Evolutionary conservation across 2,329 filamentous ascomycete species (phyloP), one percentile per base, ranked within the genome.

Genomic region (Chrysosporium queenslandicum): DNA sequence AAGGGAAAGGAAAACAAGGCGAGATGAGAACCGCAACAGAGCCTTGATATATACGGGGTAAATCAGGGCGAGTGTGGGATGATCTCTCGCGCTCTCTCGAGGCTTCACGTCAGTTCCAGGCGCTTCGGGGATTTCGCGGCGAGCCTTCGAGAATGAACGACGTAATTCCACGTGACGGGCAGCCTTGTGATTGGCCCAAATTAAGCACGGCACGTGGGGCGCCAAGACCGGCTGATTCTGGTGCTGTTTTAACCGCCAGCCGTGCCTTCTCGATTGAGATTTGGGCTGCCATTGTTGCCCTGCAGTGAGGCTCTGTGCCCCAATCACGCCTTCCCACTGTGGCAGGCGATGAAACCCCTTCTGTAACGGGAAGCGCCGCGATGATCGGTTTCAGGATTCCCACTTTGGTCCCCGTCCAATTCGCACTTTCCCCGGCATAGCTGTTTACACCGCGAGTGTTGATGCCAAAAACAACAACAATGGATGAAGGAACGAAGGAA

Each of bases 131-230:
- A 53, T 16, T 21, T 40, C 18, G 8, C 43, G 21, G 43, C 18
- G 45, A 29, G 32, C 5, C 14, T 41, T 41, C 50, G 21, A 41
- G 50, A 48, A 42, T 42, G 20, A 37, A 36, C 50, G 32, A 53
- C 39, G 30, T 53, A 46, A 53, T 53, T 18, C 18, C 51, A 43
- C 36, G 39, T 49, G 45, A 53, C 14, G 8, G 16, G 14, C n/a
- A 18, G 3, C 7, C 23, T 21, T 20, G 4, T 46, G 23, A 36
- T 14, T n/a, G n/a, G n/a, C n/a, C n/a, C n/a, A n/a, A n/a, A n/a
- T n/a, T n/a, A 40, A 40, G n/a, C 37, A 40, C 5, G 23, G 18
- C 37, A 40, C 37, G 37, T 40, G 40, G 21, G 5, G 7, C 40
- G 34, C 40, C 23, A 5, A 4, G 12, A 11, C 9, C 2, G 37